Percentiles rank a stretch among this genome's conserved stretches.
Evolutionary conservation across 805 yeast genomes (phyloP).

Genomic region (Kodamaea kakaduensis): DNA sequence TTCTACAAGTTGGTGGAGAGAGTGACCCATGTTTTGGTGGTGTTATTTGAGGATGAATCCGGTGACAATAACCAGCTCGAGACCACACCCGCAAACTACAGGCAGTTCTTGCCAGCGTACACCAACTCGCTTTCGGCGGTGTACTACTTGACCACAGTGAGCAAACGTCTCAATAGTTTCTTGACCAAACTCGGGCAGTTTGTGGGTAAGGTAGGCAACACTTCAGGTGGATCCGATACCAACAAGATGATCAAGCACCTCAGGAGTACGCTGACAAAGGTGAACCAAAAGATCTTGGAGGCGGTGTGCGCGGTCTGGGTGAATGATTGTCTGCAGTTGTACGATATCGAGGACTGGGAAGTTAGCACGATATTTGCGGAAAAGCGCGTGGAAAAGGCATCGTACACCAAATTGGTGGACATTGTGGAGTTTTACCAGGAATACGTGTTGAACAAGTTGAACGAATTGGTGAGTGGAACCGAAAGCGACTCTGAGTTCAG

Average conservation of each 20-base stretch:
- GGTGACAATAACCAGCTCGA: slow-evolving; percentile 32
- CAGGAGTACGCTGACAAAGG: slow-evolving; percentile 26
- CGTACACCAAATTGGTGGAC: slow-evolving; percentile 32
- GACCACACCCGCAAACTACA: slow-evolving; percentile 32
- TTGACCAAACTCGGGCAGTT: slow-evolving; percentile 31
- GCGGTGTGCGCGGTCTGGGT: slow-evolving; percentile 43
- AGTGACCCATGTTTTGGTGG: slow-evolving; percentile 23
- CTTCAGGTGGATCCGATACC: slow-evolving; percentile 30
- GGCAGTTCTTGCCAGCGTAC: slow-evolving; percentile 35
- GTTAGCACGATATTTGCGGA: slow-evolving; percentile 13
- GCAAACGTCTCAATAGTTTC: slow-evolving; percentile 23
- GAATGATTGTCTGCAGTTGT: slow-evolving; percentile 42
- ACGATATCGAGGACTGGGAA: slow-evolving; percentile 42
- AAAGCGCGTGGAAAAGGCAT: slow-evolving; percentile 14
- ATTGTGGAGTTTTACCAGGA: slow-evolving; percentile 35
- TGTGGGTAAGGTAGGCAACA: slow-evolving; percentile 31
- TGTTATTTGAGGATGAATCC: slow-evolving; percentile 25
- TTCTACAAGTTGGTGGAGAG: slow-evolving; percentile 26
- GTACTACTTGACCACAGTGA: slow-evolving; percentile 30
- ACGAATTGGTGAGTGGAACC: slow-evolving; percentile 22
- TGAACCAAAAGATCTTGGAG: slow-evolving; percentile 38
- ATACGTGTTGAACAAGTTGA: slow-evolving; percentile 29
- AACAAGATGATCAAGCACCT: slow-evolving; percentile 34
- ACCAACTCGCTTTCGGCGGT: slow-evolving; percentile 40
- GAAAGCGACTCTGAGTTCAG: slow-evolving; percentile 21